Conservation (phyloP, 2,329 filamentous ascomycete genomes). For the Microdochium trichocladiopsis region DNA sequence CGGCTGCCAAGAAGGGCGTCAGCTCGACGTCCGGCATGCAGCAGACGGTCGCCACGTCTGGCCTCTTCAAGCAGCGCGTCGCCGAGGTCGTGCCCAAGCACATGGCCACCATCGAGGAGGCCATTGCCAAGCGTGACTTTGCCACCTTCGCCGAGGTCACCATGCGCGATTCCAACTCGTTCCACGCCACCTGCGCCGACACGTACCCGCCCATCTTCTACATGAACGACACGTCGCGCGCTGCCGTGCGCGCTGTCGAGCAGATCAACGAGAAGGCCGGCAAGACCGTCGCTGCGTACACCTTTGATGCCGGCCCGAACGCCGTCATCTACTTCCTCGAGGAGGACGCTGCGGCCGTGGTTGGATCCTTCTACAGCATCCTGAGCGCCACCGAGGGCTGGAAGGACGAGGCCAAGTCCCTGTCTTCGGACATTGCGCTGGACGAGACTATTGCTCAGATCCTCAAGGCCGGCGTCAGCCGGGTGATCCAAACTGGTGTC, state of each 20-base stretch:
- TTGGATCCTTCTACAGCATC: constrained; percentile 69
- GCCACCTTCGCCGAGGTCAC: constrained; percentile 80
- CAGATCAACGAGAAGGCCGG: constrained; percentile 77
- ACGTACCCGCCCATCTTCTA: constrained; percentile 98
- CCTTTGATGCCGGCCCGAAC: constrained; percentile 95
- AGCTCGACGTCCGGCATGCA: constrained; percentile 94
- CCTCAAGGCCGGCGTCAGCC: constrained; percentile 72
- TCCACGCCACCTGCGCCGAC: constrained; percentile 92
- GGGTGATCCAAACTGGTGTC: constrained; percentile 86
- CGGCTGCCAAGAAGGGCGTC: constrained; percentile 92
- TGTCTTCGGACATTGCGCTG: constrained; percentile 48
- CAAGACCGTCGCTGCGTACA: constrained; percentile 82
- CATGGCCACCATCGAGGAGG: constrained; percentile 80
- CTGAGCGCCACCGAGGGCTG: constrained; percentile 62
- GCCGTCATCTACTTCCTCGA: constrained; percentile 93
- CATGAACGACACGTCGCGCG: constrained; percentile 87
- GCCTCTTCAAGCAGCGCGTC: constrained; percentile 76
- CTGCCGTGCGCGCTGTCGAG: constrained; percentile 84
- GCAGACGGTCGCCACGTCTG: constrained; percentile 84
- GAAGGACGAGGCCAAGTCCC: constrained; percentile 51
- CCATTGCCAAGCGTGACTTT: constrained; percentile 75
- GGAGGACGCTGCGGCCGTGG: constrained; percentile 64
- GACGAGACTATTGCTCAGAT: constrained; percentile 58
- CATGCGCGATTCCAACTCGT: constrained; percentile 95
- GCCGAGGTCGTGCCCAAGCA: constrained; percentile 70